A percentile compares a stretch with the other conserved stretches of the same genome.
Conservation (phyloP, 352 stramenopile genomes). For the Phytophthora kernoviae region DNA sequence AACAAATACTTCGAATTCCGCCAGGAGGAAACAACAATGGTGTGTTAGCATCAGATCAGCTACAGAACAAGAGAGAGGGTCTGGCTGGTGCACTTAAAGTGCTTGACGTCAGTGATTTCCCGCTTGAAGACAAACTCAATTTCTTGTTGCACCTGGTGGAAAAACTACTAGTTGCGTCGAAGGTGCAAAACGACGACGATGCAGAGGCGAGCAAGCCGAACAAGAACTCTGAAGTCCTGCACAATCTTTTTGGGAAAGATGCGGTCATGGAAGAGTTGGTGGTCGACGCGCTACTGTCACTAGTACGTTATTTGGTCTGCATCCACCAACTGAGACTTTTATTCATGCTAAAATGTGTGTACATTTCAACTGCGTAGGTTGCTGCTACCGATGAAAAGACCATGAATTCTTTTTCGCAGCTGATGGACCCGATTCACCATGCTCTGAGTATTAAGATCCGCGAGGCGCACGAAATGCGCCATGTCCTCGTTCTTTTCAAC, state of each 20-base stretch:
- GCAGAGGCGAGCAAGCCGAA: neutral
- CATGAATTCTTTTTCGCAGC: slow-evolving; percentile 55
- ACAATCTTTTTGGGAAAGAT: slow-evolving; percentile 73
- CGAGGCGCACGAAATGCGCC: slow-evolving; percentile 76
- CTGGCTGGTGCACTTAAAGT: slow-evolving; percentile 71
- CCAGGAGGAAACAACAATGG: slow-evolving; percentile 18
- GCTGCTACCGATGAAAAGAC: slow-evolving; percentile 57
- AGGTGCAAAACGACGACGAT: slow-evolving; percentile 15
- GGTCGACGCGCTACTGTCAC: slow-evolving; percentile 58
- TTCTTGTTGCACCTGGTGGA: slow-evolving; percentile 71
- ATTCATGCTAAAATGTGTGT: slow-evolving; percentile 1
- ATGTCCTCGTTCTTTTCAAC: slow-evolving; percentile 75
- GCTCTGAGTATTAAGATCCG: slow-evolving; percentile 73
- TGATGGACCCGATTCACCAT: slow-evolving; percentile 66
- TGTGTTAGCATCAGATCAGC: slow-evolving; percentile 24
- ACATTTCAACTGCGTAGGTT: slow-evolving; percentile 36
- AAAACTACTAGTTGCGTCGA: slow-evolving; percentile 46
- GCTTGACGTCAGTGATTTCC: slow-evolving; percentile 58
- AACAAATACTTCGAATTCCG: slow-evolving; percentile 34
- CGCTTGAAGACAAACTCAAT: slow-evolving; percentile 71
- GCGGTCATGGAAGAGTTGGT: slow-evolving; percentile 69
- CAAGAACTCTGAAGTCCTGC: slow-evolving; percentile 45
- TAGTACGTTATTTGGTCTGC: slow-evolving; percentile 40
- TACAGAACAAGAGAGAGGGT: slow-evolving; percentile 55
- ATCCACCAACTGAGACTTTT: slow-evolving; percentile 2